Evolutionary conservation across 2,329 filamentous ascomycete genomes (phyloP).

Genomic region (Aureobasidium vineae): DNA sequence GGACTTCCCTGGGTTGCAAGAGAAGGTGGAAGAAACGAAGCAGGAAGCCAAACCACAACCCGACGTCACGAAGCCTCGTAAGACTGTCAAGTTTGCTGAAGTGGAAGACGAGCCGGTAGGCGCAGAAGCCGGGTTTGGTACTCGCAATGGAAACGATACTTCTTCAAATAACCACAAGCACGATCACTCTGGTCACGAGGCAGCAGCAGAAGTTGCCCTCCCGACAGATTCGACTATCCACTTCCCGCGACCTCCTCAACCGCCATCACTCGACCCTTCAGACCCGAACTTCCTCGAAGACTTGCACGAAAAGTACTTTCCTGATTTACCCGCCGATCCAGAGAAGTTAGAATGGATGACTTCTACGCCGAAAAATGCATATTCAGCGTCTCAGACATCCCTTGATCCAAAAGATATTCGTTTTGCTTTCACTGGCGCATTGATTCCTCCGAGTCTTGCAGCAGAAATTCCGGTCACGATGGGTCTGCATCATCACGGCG

Average conservation of each 20-base stretch:
- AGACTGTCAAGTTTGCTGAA: conserved; percentile 26
- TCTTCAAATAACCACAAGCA: conserved; percentile 2
- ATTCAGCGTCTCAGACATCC: conserved; percentile 72
- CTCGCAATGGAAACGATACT: neutral
- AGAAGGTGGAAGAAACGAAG: conserved; percentile 8
- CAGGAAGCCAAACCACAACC: neutral
- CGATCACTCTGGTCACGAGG: conserved; percentile 11
- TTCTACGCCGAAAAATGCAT: conserved; percentile 67
- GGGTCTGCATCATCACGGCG: conserved; percentile 89
- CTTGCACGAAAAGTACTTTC: conserved; percentile 92
- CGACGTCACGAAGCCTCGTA: conserved; percentile 3
- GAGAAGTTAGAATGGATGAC: conserved; percentile 86
- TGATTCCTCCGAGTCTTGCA: conserved; percentile 74
- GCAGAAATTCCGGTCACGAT: conserved; percentile 71
- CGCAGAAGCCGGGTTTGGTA: neutral
- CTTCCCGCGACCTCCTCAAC: conserved; percentile 57
- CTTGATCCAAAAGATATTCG: conserved; percentile 76
- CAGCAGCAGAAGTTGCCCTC: conserved; percentile 10
- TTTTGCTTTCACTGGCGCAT: conserved; percentile 80
- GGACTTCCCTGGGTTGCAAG: conserved; percentile 35
- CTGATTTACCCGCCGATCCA: conserved; percentile 78
- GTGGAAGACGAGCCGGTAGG: conserved; percentile 31
- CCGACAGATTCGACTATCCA: conserved; percentile 47
- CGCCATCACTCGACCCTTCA: conserved; percentile 75
- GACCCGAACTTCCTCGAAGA: conserved; percentile 80